Conservation (phyloP, 257 asterid genomes). For the Jasminum sambac region DNA sequence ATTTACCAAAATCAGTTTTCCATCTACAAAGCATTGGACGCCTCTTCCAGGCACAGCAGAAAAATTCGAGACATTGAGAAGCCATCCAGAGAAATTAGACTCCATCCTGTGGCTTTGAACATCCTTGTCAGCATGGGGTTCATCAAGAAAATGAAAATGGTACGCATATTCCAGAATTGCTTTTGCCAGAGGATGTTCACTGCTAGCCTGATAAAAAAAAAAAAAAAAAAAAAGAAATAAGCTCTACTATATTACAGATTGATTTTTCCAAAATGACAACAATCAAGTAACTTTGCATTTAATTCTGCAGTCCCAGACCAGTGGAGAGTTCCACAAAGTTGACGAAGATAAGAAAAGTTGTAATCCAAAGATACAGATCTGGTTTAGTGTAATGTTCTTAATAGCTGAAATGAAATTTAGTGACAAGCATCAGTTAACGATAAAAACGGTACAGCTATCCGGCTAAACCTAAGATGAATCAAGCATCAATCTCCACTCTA, state of each 20-base stretch:
- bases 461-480: not conserved
- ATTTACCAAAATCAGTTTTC: constrained; percentile 79
- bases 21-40: constrained; percentile 71
- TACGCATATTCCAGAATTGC: constrained; percentile 89
- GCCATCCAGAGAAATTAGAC: constrained; percentile 78
- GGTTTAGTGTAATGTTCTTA: not conserved
- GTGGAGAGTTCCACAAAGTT: not conserved
- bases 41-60: constrained; percentile 92
- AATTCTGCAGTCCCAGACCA: not conserved
- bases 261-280: not conserved
- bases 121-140: constrained; percentile 40
- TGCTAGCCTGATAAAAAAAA: constrained; percentile 60
- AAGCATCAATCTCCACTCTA: not conserved
- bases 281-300: not conserved
- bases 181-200: constrained; percentile 94
- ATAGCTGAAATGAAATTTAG: not conserved
- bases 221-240: constrained; percentile 31
- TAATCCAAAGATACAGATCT: not conserved
- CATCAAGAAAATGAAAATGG: constrained; percentile 94
- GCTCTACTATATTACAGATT: constrained; percentile 12
- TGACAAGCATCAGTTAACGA: not conserved
- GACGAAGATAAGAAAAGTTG: not conserved
- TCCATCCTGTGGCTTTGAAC: constrained; percentile 39
- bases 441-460: not conserved
- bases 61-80: constrained; percentile 71